phyloP scores from a whole-genome alignment of 2,329 filamentous ascomycete genomes.

The Trichoderma koningii region DNA sequence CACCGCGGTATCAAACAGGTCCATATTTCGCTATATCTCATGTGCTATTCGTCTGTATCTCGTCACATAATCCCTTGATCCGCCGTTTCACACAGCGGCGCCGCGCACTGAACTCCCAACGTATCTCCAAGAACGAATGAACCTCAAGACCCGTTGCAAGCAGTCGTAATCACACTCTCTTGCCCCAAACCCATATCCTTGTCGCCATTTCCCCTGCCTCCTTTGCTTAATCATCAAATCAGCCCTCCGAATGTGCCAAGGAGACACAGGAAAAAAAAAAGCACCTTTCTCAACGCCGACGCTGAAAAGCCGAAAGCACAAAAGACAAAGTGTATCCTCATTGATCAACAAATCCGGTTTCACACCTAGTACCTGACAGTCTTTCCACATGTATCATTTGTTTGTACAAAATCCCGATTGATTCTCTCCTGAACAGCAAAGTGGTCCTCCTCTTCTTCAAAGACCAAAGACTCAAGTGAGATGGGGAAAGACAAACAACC shows the following conservation, averaged over 20 bases:
- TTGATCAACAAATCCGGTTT: slow-evolving; percentile 20
- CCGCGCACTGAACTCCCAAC: background rate
- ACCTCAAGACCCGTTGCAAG: background rate
- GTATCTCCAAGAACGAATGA: background rate
- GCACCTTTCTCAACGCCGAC: slow-evolving; percentile 10
- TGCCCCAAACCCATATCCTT: slow-evolving; percentile 8
- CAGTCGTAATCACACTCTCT: slow-evolving; percentile 7
- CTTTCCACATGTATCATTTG: slow-evolving; percentile 21
- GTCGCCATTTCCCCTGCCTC: background rate
- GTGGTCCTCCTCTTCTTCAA: background rate
- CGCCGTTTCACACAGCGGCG: slow-evolving; percentile 22
- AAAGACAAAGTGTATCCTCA: slow-evolving; percentile 25
- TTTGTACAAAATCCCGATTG: slow-evolving; percentile 13
- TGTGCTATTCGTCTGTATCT: slow-evolving; percentile 9
- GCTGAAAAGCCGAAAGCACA: slow-evolving; percentile 23
- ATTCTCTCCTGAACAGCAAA: slow-evolving; percentile 11
- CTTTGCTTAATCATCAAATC: slow-evolving; percentile 16
- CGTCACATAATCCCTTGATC: slow-evolving; percentile 4
- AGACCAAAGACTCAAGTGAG: background rate
- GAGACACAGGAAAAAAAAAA: background rate
- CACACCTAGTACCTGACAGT: slow-evolving; percentile 1
- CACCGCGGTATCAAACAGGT: background rate
- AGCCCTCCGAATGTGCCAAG: background rate
- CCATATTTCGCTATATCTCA: slow-evolving; percentile 14
- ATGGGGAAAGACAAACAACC: background rate